Percentiles rank a stretch among this genome's conserved stretches.
Conservation (phyloP, 768 basidiomycete species). For the Lepiota brunneoincarnata region DNA sequence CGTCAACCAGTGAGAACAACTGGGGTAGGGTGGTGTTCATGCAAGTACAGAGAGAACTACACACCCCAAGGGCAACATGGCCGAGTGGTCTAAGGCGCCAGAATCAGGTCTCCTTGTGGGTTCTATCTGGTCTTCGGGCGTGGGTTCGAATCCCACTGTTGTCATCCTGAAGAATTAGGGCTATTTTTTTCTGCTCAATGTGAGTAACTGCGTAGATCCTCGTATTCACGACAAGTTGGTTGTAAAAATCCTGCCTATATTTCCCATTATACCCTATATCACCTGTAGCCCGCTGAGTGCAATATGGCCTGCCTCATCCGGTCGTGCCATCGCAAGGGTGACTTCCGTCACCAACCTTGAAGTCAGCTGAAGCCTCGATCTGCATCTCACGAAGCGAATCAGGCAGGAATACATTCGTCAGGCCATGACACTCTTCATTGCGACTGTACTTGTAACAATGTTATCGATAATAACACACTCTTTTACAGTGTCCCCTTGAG, state of each 20-base stretch:
- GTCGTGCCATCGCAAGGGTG: too few relatives aligned
- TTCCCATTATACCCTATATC: too few relatives aligned
- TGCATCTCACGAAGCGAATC: neutral
- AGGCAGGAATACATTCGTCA: conserved; percentile 13
- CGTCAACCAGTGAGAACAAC: too few relatives aligned
- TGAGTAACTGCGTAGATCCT: neutral
- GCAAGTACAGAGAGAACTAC: too few relatives aligned
- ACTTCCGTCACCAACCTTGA: neutral
- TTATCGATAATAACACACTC: conserved; percentile 51
- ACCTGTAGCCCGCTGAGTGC: too few relatives aligned
- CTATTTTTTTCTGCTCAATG: neutral
- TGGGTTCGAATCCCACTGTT: conserved; percentile 33
- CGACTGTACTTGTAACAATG: conserved; percentile 75
- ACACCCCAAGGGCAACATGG: conserved; percentile 7
- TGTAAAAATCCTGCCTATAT: too few relatives aligned
- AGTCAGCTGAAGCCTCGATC: neutral
- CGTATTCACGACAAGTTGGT: neutral
- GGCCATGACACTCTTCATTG: conserved; percentile 70
- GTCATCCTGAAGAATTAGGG: conserved; percentile 4
- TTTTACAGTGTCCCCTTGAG: conserved; percentile 26
- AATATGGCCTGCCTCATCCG: too few relatives aligned
- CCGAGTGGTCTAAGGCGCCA: conserved; percentile 16
- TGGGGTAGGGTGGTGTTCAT: too few relatives aligned
- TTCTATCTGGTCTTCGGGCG: conserved; percentile 19
- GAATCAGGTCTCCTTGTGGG: neutral